phyloP scores from a whole-genome alignment of 306 rosid genomes.

The peach (Prunus persica) region Prunus_persica_NCBIv2 NC_034011.1:17963501-17964000 shows the following conservation, averaged over 20 bases:
- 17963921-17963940: constrained; percentile 79
- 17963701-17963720: no score
- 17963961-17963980: constrained; percentile 93
- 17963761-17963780: no score
- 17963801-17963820: neutral
- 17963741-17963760: no score
- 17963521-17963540: neutral
- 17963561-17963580: neutral
- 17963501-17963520: neutral
- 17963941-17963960: constrained; percentile 80
- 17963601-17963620: no score
- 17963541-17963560: neutral
- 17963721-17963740: no score
- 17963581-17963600: neutral
- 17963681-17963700: no score
- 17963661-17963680: no score
- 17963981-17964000: constrained; percentile 89
- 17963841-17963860: no score
- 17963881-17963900: neutral
- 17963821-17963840: neutral
- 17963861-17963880: neutral
- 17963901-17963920: constrained; percentile 40
- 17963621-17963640: no score
- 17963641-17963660: no score
- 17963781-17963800: no score